Conservation (phyloP, 2,329 filamentous ascomycete genomes). For the Colletotrichum tabaci region DNA sequence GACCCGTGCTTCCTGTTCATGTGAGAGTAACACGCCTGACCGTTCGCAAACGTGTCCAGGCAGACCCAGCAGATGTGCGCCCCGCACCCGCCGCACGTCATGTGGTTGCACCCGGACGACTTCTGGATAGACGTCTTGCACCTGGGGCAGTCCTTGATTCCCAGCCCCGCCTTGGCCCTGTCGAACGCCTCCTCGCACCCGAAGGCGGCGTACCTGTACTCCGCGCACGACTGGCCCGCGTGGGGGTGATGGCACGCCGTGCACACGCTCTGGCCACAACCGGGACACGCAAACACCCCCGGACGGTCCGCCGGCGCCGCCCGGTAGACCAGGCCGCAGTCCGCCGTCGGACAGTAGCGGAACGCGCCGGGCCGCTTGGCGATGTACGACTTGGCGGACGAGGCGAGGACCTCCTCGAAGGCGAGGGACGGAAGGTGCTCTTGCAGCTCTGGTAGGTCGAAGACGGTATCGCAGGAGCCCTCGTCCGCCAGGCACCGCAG, state of each 20-base stretch:
- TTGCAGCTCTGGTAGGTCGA: slow-evolving; percentile 49
- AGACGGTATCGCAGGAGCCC: slow-evolving; percentile 45
- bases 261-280: slow-evolving; percentile 55
- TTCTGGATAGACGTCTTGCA: slow-evolving; percentile 60
- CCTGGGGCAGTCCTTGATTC: slow-evolving; percentile 58
- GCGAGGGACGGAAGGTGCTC: slow-evolving; percentile 49
- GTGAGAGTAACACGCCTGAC: slow-evolving; percentile 46
- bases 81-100: slow-evolving; percentile 57
- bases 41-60: slow-evolving; percentile 51
- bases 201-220: slow-evolving; percentile 48
- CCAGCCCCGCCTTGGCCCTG: slow-evolving; percentile 51
- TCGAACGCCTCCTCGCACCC: slow-evolving; percentile 48
- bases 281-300: slow-evolving; percentile 51
- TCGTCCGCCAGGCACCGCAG: slow-evolving; percentile 49
- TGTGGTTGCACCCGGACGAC: slow-evolving; percentile 62
- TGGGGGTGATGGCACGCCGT: slow-evolving; percentile 54
- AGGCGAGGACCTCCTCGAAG: slow-evolving; percentile 56
- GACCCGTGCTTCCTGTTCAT: slow-evolving; percentile 45
- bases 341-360: slow-evolving; percentile 59
- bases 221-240: slow-evolving; percentile 51
- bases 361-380: slow-evolving; percentile 50
- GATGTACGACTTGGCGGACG: slow-evolving; percentile 54
- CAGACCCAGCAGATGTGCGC: slow-evolving; percentile 66
- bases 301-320: neutral
- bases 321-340: slow-evolving; percentile 61